A percentile compares a stretch with the other conserved stretches of the same genome.
Evolutionary conservation across 2,329 filamentous ascomycete species (phyloP).

Genomic region (Claviceps sp.): DNA sequence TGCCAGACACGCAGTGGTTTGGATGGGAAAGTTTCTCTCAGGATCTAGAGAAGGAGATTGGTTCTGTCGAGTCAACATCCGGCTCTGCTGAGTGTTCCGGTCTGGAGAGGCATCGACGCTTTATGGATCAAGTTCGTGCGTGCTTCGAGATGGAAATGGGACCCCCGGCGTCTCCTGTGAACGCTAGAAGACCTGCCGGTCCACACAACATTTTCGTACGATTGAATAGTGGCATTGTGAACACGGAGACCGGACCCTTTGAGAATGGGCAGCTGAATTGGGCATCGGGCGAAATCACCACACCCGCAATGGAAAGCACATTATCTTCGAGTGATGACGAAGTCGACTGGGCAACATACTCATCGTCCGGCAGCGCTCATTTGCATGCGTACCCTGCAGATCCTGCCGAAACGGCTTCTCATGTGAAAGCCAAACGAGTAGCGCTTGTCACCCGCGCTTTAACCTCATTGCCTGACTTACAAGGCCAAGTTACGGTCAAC

Average conservation of each 20-base stretch:
- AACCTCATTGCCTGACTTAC: conserved; percentile 12
- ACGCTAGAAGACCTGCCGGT: conserved; percentile 12
- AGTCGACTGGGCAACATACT: background rate
- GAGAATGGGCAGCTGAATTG: conserved; percentile 13
- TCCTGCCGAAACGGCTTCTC: background rate
- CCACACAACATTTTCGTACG: conserved; percentile 21
- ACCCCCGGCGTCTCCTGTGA: conserved; percentile 15
- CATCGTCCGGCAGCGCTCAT: background rate
- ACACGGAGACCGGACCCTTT: background rate
- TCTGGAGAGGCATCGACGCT: conserved; percentile 9
- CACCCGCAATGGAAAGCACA: background rate
- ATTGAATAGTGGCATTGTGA: conserved; percentile 10
- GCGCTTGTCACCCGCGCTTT: conserved; percentile 16
- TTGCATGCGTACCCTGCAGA: background rate
- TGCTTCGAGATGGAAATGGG: conserved; percentile 35
- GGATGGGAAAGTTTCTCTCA: conserved; percentile 17
- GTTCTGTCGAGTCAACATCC: background rate
- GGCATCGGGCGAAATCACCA: background rate
- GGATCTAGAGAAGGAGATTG: conserved; percentile 15
- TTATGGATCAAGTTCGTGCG: conserved; percentile 20
- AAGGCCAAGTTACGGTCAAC: background rate
- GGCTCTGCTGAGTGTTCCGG: conserved; percentile 1
- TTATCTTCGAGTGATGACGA: conserved; percentile 10
- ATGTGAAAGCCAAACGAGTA: conserved; percentile 15
- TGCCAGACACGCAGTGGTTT: conserved; percentile 26